These are phyloP conservation scores for Elongisporangium anandrum DNA, from an alignment of 352 stramenopile species.

Conservation along the genomic window DNA sequence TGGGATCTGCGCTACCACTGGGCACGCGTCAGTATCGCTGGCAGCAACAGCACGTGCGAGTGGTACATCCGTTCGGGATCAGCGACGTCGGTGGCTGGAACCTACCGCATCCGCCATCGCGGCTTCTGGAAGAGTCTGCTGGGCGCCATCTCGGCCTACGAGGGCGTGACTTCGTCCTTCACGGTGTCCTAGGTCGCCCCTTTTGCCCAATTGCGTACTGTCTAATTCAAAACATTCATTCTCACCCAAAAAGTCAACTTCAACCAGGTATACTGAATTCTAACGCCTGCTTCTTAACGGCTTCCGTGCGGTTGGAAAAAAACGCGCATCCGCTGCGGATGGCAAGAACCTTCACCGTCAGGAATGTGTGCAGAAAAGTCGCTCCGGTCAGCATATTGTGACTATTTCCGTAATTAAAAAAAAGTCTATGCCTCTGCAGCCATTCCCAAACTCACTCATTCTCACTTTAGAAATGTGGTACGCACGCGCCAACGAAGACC, in stretches of 20 bases:
- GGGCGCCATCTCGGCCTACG: constrained; percentile 22
- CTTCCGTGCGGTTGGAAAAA: not conserved
- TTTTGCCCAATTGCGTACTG: too few species aligned
- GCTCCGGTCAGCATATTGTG: not conserved
- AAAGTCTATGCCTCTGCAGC: not conserved
- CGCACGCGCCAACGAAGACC: not conserved
- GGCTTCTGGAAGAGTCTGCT: constrained; percentile 34
- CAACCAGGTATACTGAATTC: not conserved
- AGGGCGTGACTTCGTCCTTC: constrained; percentile 25
- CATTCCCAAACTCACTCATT: not conserved
- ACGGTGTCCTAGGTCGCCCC: constrained; percentile 5
- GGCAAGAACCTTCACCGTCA: not conserved
- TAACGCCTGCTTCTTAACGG: not conserved
- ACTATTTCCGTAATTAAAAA: not conserved
- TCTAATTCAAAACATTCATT: not conserved
- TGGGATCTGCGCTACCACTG: constrained; percentile 51
- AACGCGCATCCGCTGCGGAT: not conserved
- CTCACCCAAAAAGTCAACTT: not conserved
- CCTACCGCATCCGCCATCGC: constrained; percentile 41
- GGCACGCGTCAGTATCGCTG: constrained; percentile 13
- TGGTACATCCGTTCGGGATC: constrained; percentile 33
- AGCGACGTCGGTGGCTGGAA: constrained; percentile 24
- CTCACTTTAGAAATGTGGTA: not conserved
- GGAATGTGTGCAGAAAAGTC: not conserved
- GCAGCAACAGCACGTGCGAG: constrained; percentile 43